Conservation (phyloP, 2,329 filamentous ascomycete species). For the Fusarium beomiforme region DNA sequence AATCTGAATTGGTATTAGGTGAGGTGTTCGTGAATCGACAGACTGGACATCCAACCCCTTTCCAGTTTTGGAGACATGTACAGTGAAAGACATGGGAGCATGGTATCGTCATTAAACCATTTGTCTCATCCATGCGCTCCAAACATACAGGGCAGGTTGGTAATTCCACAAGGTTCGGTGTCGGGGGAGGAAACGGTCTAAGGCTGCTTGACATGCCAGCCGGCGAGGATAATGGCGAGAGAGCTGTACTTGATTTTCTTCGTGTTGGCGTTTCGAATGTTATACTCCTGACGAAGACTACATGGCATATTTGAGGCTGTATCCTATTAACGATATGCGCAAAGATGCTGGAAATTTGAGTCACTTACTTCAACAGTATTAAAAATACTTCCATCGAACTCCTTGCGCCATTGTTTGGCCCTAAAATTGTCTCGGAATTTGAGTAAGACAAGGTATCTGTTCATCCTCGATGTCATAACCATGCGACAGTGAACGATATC, state of each 20-base stretch:
- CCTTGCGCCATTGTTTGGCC: constrained; percentile 81
- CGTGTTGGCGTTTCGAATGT: constrained; percentile 76
- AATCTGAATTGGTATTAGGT: constrained; percentile 51
- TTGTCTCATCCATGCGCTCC: constrained; percentile 98
- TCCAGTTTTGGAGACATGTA: constrained; percentile 95
- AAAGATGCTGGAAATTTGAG: background rate
- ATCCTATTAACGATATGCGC: constrained; percentile 24
- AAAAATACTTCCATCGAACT: constrained; percentile 94
- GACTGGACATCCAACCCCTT: constrained; percentile 90
- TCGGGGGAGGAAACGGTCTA: constrained; percentile 72
- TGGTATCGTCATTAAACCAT: constrained; percentile 91
- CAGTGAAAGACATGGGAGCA: constrained; percentile 99
- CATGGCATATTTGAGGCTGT: constrained; percentile 91
- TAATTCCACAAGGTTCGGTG: constrained; percentile 86
- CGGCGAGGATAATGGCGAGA: constrained; percentile 66
- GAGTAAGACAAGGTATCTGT: constrained; percentile 94
- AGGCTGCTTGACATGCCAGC: constrained; percentile 56
- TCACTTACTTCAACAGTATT: constrained; percentile 82
- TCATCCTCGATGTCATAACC: constrained; percentile 88
- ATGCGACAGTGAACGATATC: constrained; percentile 94
- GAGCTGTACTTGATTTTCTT: constrained; percentile 60
- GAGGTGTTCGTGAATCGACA: constrained; percentile 82
- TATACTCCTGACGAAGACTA: constrained; percentile 93
- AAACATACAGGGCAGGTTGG: constrained; percentile 97
- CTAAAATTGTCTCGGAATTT: constrained; percentile 83